Conservation (phyloP, 768 basidiomycete species). For the Inosperma sp. region DNA sequence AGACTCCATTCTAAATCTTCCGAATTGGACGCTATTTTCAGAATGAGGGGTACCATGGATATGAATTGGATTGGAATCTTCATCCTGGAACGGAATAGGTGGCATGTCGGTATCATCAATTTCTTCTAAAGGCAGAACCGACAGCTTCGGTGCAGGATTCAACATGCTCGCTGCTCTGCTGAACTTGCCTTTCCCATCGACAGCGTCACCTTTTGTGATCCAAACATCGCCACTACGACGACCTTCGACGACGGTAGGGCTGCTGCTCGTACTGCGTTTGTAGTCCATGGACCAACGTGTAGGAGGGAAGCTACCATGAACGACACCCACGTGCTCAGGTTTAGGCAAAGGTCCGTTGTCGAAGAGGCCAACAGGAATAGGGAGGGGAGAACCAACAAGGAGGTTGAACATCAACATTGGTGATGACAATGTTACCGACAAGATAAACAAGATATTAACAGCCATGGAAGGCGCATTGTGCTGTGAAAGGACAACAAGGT, state of each 20-base stretch:
- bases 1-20: constrained; percentile 47
- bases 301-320: constrained; percentile 36
- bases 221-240: constrained; percentile 72
- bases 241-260: constrained; percentile 64
- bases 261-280: constrained; percentile 60
- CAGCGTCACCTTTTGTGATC: constrained; percentile 67
- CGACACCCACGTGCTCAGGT: constrained; percentile 37
- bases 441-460: constrained; percentile 47
- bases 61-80: constrained; percentile 41
- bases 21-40: constrained; percentile 54
- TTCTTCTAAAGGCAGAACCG: constrained; percentile 59
- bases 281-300: constrained; percentile 50
- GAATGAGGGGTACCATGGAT: constrained; percentile 52
- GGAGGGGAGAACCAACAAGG: constrained; percentile 55
- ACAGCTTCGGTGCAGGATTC: constrained; percentile 58
- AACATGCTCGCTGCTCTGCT: constrained; percentile 62
- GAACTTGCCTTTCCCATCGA: constrained; percentile 59
- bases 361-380: constrained; percentile 64
- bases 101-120: constrained; percentile 45
- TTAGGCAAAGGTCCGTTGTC: constrained; percentile 42
- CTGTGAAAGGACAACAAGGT: constrained; percentile 44
- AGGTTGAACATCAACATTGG: constrained; percentile 63
- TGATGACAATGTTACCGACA: constrained; percentile 65
- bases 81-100: constrained; percentile 57
- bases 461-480: constrained; percentile 33